phyloP scores from a whole-genome alignment of 2,329 filamentous ascomycete species.

The Sphaerulina vaccinii region DNA sequence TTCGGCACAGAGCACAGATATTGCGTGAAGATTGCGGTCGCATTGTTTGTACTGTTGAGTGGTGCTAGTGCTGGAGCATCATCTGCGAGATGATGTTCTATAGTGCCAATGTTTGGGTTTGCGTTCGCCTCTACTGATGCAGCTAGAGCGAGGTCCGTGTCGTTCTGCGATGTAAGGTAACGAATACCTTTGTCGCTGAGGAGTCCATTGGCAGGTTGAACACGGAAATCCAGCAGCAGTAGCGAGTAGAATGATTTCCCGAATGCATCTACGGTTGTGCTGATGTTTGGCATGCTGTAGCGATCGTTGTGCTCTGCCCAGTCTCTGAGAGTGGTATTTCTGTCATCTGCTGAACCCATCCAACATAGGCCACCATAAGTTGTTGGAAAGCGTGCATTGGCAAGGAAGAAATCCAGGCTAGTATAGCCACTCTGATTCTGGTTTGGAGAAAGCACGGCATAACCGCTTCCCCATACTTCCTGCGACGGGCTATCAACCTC shows the following conservation, averaged over 20 bases:
- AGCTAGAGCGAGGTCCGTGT: slow-evolving; percentile 10
- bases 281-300: slow-evolving; percentile 11
- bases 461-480: slow-evolving; percentile 1
- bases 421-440: slow-evolving; percentile 1
- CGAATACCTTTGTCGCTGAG: slow-evolving; percentile 1
- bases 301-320: slow-evolving; percentile 4
- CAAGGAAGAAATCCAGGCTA: slow-evolving; percentile 1
- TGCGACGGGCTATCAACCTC: background rate
- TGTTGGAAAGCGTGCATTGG: slow-evolving; percentile 1
- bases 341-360: background rate
- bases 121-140: too few species aligned
- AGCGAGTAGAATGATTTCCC: slow-evolving; percentile 16
- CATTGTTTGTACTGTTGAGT: too few species aligned
- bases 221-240: slow-evolving; percentile 9
- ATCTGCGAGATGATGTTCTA: too few species aligned
- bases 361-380: slow-evolving; percentile 8
- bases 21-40: slow-evolving; percentile 8
- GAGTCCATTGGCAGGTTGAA: slow-evolving; percentile 3
- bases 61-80: too few species aligned
- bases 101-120: too few species aligned
- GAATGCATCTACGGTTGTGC: slow-evolving; percentile 11
- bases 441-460: slow-evolving; percentile 3
- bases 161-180: slow-evolving; percentile 7
- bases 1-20: slow-evolving; percentile 17
- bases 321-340: slow-evolving; percentile 5